Percentiles rank a stretch among this genome's conserved stretches.
phyloP scores from a whole-genome alignment of 768 basidiomycete species.

The Pleurotus ostreatus region DNA sequence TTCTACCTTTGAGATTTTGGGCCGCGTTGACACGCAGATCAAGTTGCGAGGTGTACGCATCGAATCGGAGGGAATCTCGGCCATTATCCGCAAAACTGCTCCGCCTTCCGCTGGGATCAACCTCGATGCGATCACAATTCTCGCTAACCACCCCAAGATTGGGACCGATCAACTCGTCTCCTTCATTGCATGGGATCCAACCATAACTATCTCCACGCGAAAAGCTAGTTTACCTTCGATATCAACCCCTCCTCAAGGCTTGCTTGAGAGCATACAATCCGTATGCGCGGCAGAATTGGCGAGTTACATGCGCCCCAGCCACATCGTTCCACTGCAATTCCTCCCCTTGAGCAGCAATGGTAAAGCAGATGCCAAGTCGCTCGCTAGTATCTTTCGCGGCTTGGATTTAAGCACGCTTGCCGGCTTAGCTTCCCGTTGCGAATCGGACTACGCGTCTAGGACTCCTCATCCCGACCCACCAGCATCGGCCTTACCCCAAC shows the following conservation, averaged over 20 bases:
- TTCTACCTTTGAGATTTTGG: conserved; percentile 42
- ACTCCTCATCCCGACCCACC: conserved; percentile 11
- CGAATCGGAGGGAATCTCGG: conserved; percentile 47
- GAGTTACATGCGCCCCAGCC: conserved; percentile 48
- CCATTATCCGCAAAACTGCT: conserved; percentile 32
- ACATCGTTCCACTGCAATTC: conserved; percentile 44
- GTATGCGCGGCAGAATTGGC: conserved; percentile 39
- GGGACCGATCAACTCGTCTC: conserved; percentile 41
- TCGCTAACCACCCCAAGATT: conserved; percentile 39
- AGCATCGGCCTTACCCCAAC: background rate
- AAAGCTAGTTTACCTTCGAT: conserved; percentile 23
- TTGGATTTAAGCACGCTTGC: conserved; percentile 22
- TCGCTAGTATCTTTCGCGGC: conserved; percentile 24
- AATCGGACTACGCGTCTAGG: background rate
- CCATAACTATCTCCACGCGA: conserved; percentile 30
- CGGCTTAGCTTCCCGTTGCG: conserved; percentile 15
- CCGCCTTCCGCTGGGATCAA: conserved; percentile 17
- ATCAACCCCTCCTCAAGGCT: conserved; percentile 19
- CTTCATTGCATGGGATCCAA: conserved; percentile 39
- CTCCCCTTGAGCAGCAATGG: conserved; percentile 41
- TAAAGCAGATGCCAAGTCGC: conserved; percentile 30
- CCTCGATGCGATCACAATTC: conserved; percentile 37
- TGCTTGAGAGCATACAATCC: conserved; percentile 26
- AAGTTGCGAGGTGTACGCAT: conserved; percentile 53
- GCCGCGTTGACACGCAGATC: conserved; percentile 48